Evolutionary conservation across 73 alveolate genomes (phyloP).

Genomic region (Paramecium primaurelia): DNA sequence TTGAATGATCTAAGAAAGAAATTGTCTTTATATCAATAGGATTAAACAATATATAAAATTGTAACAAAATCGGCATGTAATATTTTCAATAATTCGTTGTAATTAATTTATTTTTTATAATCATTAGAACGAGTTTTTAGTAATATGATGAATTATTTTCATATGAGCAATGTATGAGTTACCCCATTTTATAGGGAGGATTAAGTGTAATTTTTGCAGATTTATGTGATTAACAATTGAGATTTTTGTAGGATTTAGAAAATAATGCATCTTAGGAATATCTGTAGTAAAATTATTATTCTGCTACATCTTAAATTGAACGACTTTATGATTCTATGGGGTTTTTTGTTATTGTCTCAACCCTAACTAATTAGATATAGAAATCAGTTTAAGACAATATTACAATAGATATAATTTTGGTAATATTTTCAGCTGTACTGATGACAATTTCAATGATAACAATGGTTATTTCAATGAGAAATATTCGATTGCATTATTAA

Average conservation of each 20-base stretch:
- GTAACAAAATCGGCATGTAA: neutral
- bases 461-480: neutral
- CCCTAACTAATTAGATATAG: neutral
- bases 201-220: neutral
- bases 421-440: neutral
- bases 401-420: neutral
- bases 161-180: neutral
- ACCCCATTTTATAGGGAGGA: neutral
- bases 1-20: neutral
- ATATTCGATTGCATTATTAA: neutral
- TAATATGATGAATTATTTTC: neutral
- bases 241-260: neutral
- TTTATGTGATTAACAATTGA: neutral
- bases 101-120: neutral
- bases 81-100: neutral
- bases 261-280: neutral
- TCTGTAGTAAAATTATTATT: neutral
- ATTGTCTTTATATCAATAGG: neutral
- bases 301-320: neutral
- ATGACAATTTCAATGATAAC: neutral
- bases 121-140: neutral
- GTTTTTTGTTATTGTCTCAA: neutral
- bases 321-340: slow-evolving; percentile 8
- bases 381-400: neutral
- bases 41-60: neutral